Conservation (phyloP, 2,329 filamentous ascomycete genomes). For the Trichoderma harzianum region DNA sequence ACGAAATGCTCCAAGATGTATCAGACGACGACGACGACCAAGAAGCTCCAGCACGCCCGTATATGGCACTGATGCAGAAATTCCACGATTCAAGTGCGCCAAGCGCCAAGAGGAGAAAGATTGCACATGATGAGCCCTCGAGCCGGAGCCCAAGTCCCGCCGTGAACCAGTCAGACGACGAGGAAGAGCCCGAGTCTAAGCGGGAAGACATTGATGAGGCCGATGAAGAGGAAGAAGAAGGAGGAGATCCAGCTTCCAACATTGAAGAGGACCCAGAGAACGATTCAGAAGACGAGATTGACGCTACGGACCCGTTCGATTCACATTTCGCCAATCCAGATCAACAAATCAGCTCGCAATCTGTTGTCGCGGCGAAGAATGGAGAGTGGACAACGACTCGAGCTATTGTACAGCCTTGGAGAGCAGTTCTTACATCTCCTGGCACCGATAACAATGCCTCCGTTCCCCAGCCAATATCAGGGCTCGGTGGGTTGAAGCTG, state of each 20-base stretch:
- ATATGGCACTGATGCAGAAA: conserved; percentile 57
- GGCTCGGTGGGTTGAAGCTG: conserved; percentile 53
- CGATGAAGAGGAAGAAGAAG: conserved; percentile 20
- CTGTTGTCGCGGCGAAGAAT: conserved; percentile 48
- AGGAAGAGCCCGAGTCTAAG: conserved; percentile 39
- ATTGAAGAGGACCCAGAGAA: conserved; percentile 29
- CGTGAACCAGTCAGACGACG: conserved; percentile 28
- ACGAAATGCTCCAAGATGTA: conserved; percentile 37
- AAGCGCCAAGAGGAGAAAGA: conserved; percentile 55
- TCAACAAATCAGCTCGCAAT: conserved; percentile 54
- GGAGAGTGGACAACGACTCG: conserved; percentile 52
- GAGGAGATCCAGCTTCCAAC: conserved; percentile 18
- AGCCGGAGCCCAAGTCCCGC: conserved; percentile 31
- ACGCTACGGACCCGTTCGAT: conserved; percentile 70
- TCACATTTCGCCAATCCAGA: conserved; percentile 71
- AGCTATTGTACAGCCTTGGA: conserved; percentile 43
- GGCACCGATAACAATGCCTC: conserved; percentile 34
- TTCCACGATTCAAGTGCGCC: conserved; percentile 45
- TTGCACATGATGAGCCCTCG: conserved; percentile 39
- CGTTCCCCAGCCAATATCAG: conserved; percentile 33
- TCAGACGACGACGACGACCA: conserved; percentile 47
- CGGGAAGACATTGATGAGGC: conserved; percentile 27
- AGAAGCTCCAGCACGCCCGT: conserved; percentile 46
- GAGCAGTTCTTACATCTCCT: conserved; percentile 47
- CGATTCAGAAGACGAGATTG: conserved; percentile 50